Base-by-base conservation (phyloP, 306 rosid genomes). In the Leucaena leucocephala region DNA sequence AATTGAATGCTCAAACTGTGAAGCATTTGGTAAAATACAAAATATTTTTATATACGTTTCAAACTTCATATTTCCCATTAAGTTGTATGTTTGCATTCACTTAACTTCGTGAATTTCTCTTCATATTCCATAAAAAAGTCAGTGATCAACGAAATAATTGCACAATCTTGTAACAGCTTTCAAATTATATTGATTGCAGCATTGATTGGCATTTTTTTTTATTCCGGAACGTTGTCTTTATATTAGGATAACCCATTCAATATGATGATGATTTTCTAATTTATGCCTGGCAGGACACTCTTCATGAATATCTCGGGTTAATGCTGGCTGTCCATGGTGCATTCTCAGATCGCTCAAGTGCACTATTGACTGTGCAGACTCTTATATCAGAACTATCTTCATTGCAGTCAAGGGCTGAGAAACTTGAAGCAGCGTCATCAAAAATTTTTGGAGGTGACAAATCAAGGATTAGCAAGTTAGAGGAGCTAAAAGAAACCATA, bases 281-380 rank as follows among this genome's bases (percentile, higher is more conserved):
- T 83, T 80, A 54, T 77, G 85, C 77, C 58, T 80, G 50, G 81
- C 89, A 86, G 89, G 89, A 86, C 48, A 91, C 90, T 3, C 91
- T 95, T 84, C 98, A 95, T 7, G 98, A 95, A 55, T 88, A 95
- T 90, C 98, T 95, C 43, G 98, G 98, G 82, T 81, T 95, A 49
- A 92, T 92, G 93, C 81, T 95, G 86, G 92, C 97, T 43, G 94
- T 88, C 80, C 90, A 91, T 45, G 79, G 92, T 78, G 98, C 98
- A 19, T 95, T 95, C 87, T 82, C 97, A 6, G 98, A 95, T 59
- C 89, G 98, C 69, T 81, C 97, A 55, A 92, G 94, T 79, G 94
- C 98, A 48, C 76, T 95, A 64, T 86, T 95, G 85, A 95, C 98
- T 0, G 94, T 91, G 84, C 98, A 95, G 78, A 92, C 98, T 52